Evolutionary conservation across 371 early-diverging fungal species (phyloP).

Genomic region (Smittium mucronatum): DNA sequence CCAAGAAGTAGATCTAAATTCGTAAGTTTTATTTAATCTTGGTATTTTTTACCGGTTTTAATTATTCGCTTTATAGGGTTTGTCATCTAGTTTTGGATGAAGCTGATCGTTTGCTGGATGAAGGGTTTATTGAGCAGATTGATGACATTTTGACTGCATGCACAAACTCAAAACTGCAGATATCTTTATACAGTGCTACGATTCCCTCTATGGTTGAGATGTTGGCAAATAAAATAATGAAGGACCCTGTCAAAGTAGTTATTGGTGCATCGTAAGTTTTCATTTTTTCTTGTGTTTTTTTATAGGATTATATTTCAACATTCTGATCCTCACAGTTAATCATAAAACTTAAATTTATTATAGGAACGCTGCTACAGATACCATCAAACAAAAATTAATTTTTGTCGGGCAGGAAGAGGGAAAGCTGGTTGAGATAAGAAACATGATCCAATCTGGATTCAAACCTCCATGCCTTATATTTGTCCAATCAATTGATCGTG

Average conservation of each 20-base stretch:
- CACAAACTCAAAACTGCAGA: slow-evolving; percentile 55
- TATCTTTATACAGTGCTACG: slow-evolving; percentile 88
- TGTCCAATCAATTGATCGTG: slow-evolving; percentile 92
- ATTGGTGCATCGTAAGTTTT: slow-evolving; percentile 46
- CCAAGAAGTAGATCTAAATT: slow-evolving; percentile 46
- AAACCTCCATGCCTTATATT: slow-evolving; percentile 88
- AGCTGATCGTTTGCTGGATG: slow-evolving; percentile 82
- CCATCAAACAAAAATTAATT: slow-evolving; percentile 77
- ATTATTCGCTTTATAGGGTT: slow-evolving; percentile 39
- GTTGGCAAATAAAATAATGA: slow-evolving; percentile 79
- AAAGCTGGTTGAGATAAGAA: slow-evolving; percentile 81
- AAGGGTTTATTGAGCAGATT: slow-evolving; percentile 80
- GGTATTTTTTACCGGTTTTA: background rate
- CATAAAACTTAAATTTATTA: background rate
- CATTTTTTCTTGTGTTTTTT: background rate
- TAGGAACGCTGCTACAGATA: slow-evolving; percentile 81
- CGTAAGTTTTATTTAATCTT: background rate
- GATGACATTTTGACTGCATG: slow-evolving; percentile 84
- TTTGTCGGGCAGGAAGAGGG: slow-evolving; percentile 90
- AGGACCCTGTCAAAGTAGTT: slow-evolving; percentile 71
- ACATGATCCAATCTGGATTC: slow-evolving; percentile 60
- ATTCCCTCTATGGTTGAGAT: slow-evolving; percentile 82
- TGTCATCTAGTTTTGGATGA: slow-evolving; percentile 78
- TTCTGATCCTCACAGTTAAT: background rate
- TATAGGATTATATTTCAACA: no score